A percentile compares a stretch with the other conserved stretches of the same genome.
Conservation (phyloP, 2,329 filamentous ascomycete genomes). For the Penicillium sp. region DNA sequence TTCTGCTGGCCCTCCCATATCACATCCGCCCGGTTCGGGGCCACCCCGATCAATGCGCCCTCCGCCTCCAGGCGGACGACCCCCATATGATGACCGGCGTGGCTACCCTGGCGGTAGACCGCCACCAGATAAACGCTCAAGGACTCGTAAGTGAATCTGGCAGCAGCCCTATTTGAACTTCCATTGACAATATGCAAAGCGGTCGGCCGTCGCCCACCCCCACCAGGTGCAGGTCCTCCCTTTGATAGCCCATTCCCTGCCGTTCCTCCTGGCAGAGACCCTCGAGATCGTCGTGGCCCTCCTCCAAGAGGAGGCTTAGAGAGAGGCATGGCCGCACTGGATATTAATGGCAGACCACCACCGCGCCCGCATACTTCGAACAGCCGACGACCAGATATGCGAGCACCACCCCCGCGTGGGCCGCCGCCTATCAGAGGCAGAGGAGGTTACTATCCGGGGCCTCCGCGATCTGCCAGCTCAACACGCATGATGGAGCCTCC, state of each 20-base stretch:
- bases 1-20: constrained; percentile 23
- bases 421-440: constrained; percentile 22
- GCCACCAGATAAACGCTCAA: constrained; percentile 29
- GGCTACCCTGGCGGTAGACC: constrained; percentile 27
- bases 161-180: background rate
- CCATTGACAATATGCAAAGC: constrained; percentile 12
- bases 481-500: constrained; percentile 22
- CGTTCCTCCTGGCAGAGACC: constrained; percentile 28
- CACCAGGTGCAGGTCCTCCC: constrained; percentile 32
- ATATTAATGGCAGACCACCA: constrained; percentile 29
- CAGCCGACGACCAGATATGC: constrained; percentile 30
- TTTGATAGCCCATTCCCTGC: constrained; percentile 51
- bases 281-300: constrained; percentile 31
- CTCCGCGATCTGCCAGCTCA: constrained; percentile 27
- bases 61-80: constrained; percentile 25
- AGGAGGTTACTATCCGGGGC: constrained; percentile 22
- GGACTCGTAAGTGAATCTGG: constrained; percentile 30
- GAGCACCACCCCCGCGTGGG: constrained; percentile 23
- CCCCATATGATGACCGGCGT: constrained; percentile 24
- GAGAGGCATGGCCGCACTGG: constrained; percentile 39
- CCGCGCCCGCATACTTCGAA: constrained; percentile 40
- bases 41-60: constrained; percentile 32
- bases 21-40: constrained; percentile 25
- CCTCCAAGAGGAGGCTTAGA: constrained; percentile 32
- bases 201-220: constrained; percentile 28